Evolutionary conservation across 2,329 filamentous ascomycete species (phyloP).

Genomic region (Mollisia scopiformis): DNA sequence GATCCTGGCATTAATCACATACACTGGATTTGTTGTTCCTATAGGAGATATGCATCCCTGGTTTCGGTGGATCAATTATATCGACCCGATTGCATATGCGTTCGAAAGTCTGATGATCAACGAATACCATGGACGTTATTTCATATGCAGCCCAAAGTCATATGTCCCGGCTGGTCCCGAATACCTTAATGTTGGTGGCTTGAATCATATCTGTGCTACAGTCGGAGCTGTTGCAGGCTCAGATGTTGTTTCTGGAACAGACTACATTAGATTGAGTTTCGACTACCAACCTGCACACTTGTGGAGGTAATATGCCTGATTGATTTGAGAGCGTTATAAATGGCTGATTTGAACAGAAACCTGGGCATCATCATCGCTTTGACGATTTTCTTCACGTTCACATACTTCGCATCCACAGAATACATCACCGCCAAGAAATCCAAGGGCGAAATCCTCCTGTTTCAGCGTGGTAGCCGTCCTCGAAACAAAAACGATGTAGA

Average conservation of each 20-base stretch:
- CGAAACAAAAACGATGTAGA: conserved; percentile 70
- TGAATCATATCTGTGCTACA: conserved; percentile 52
- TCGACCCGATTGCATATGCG: conserved; percentile 64
- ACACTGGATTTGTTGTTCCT: conserved; percentile 45
- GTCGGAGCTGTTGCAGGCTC: conserved; percentile 59
- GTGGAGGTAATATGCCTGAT: conserved; percentile 51
- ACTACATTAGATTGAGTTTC: conserved; percentile 57
- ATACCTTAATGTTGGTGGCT: conserved; percentile 9
- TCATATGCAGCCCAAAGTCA: conserved; percentile 15
- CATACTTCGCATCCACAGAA: conserved; percentile 68
- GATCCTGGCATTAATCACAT: conserved; percentile 30
- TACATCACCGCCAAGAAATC: conserved; percentile 58
- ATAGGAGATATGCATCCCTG: conserved; percentile 70
- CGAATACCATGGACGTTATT: conserved; percentile 54
- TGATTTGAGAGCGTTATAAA: background rate
- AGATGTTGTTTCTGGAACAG: conserved; percentile 55
- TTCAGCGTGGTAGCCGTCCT: conserved; percentile 56
- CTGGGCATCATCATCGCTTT: conserved; percentile 70
- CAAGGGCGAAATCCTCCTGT: conserved; percentile 76
- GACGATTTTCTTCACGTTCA: conserved; percentile 59
- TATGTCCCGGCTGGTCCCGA: conserved; percentile 24
- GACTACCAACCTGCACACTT: conserved; percentile 59
- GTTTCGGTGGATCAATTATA: conserved; percentile 80
- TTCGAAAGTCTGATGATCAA: conserved; percentile 84
- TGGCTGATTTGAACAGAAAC: conserved; percentile 44